Percentiles rank a stretch among this genome's conserved stretches.
phyloP scores from a whole-genome alignment of 1,284 basidiomycete genomes.

The Inonotus hispidus region DNA sequence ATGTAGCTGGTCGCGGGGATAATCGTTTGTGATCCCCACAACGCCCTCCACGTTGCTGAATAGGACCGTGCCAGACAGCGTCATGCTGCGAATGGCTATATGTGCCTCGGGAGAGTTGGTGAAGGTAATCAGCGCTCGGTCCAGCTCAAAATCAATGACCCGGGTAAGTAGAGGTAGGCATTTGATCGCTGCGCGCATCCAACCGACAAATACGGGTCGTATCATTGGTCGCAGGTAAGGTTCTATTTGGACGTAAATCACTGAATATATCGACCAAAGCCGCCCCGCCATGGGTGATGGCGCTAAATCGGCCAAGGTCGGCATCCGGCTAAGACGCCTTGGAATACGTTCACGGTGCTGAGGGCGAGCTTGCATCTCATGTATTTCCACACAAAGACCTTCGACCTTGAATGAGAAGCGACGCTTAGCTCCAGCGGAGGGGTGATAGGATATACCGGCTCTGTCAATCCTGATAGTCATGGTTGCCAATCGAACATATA shows the following conservation, averaged over 20 bases:
- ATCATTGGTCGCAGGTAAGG: slow-evolving; percentile 56
- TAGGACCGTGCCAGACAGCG: slow-evolving; percentile 46
- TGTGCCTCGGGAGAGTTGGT: slow-evolving; percentile 44
- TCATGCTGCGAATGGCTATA: slow-evolving; percentile 45
- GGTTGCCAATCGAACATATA: slow-evolving; percentile 55
- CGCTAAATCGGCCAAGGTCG: slow-evolving; percentile 46
- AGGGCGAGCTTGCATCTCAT: slow-evolving; percentile 23
- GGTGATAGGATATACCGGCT: slow-evolving; percentile 52
- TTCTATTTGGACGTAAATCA: slow-evolving; percentile 44
- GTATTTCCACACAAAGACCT: slow-evolving; percentile 50
- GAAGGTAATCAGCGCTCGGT: slow-evolving; percentile 46
- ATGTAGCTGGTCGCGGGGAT: slow-evolving; percentile 19
- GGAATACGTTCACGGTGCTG: neutral
- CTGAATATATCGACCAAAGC: slow-evolving; percentile 41
- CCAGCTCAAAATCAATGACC: slow-evolving; percentile 60
- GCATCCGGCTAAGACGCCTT: slow-evolving; percentile 34
- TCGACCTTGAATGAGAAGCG: slow-evolving; percentile 57
- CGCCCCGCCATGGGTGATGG: slow-evolving; percentile 50
- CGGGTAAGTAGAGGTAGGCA: slow-evolving; percentile 61
- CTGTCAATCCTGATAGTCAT: slow-evolving; percentile 58
- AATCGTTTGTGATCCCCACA: slow-evolving; percentile 25
- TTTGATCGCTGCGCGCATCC: slow-evolving; percentile 53
- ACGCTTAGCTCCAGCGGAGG: slow-evolving; percentile 39
- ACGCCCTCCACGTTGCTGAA: slow-evolving; percentile 45
- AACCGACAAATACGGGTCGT: slow-evolving; percentile 47